A percentile compares a stretch with the other conserved stretches of the same genome.
Evolutionary conservation across 441 rosid species (phyloP).

Genomic region (Daphne laureola): DNA sequence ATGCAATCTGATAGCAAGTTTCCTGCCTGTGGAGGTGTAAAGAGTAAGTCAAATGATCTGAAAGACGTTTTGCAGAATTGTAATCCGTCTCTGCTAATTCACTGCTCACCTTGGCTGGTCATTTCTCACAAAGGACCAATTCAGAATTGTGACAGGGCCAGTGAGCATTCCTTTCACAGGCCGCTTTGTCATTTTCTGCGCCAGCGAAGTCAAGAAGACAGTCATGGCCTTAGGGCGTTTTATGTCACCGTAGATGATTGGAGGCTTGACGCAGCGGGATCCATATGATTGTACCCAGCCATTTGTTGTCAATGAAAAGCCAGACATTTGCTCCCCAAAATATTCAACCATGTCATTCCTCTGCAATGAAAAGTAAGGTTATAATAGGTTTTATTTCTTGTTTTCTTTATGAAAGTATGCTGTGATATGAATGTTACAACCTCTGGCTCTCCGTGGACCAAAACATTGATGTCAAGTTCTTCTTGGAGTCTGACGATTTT

Average conservation of each 20-base stretch:
- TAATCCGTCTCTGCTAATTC: neutral
- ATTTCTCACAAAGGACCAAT: slow-evolving; percentile 97
- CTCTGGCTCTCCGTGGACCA: slow-evolving; percentile 99
- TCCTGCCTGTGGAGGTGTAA: slow-evolving; percentile 43
- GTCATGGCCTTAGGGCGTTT: slow-evolving; percentile 98
- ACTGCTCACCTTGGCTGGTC: slow-evolving; percentile 76
- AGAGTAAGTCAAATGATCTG: neutral
- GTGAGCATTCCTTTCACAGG: slow-evolving; percentile 99
- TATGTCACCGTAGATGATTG: slow-evolving; percentile 93
- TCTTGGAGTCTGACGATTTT: slow-evolving; percentile 86
- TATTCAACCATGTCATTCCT: slow-evolving; percentile 99
- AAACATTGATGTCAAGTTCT: slow-evolving; percentile 89
- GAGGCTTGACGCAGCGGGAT: slow-evolving; percentile 97
- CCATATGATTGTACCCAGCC: slow-evolving; percentile 99
- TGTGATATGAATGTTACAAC: slow-evolving; percentile 17
- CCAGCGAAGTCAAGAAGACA: slow-evolving; percentile 88
- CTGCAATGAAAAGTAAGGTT: slow-evolving; percentile 24
- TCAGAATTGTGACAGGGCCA: slow-evolving; percentile 92
- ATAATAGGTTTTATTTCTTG: no score
- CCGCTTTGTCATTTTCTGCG: slow-evolving; percentile 94
- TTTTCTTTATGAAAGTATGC: no score
- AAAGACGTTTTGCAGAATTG: neutral
- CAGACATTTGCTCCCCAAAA: slow-evolving; percentile 95
- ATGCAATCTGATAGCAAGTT: slow-evolving; percentile 94
- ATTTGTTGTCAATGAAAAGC: slow-evolving; percentile 84